phyloP scores from a whole-genome alignment of 83 land plant species.

The Picea mariana region DNA sequence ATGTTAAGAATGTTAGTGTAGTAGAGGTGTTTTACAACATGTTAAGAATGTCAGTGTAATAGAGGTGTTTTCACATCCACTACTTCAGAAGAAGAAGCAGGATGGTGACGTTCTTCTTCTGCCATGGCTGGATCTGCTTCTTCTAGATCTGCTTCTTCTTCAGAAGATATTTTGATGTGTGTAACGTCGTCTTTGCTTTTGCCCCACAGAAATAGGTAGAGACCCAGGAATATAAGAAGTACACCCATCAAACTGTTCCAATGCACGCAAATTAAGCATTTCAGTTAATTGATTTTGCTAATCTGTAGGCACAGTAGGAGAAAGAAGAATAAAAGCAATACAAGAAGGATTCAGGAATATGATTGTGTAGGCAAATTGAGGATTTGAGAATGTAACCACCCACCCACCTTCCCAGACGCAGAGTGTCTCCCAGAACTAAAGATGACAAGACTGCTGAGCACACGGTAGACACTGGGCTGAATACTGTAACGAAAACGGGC shows the following conservation, averaged over 20 bases:
- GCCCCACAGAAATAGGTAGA: constrained; percentile 67
- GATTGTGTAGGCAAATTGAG: background rate
- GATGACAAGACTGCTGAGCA: constrained; percentile 40
- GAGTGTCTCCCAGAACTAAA: constrained; percentile 27
- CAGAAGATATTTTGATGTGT: background rate
- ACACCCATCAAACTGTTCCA: constrained; percentile 55
- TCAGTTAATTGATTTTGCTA: background rate
- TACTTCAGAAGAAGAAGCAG: background rate
- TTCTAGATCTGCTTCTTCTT: background rate
- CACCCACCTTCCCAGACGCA: constrained; percentile 42
- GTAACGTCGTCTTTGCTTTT: constrained; percentile 44
- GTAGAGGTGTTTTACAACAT: background rate
- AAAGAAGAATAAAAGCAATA: background rate
- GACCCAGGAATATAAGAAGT: constrained; percentile 56
- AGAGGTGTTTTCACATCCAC: background rate
- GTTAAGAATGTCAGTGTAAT: background rate
- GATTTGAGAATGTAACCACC: background rate
- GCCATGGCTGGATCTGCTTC: background rate
- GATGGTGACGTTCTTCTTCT: background rate
- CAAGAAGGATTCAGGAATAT: background rate
- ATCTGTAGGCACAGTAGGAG: background rate
- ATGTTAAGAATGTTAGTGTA: background rate
- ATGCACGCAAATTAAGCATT: background rate
- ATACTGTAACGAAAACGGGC: no score
- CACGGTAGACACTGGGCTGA: constrained; percentile 19